A percentile compares a stretch with the other conserved stretches of the same genome.
Evolutionary conservation across 2,329 filamentous ascomycete species (phyloP).

Genomic region (Cladosporium sp.): DNA sequence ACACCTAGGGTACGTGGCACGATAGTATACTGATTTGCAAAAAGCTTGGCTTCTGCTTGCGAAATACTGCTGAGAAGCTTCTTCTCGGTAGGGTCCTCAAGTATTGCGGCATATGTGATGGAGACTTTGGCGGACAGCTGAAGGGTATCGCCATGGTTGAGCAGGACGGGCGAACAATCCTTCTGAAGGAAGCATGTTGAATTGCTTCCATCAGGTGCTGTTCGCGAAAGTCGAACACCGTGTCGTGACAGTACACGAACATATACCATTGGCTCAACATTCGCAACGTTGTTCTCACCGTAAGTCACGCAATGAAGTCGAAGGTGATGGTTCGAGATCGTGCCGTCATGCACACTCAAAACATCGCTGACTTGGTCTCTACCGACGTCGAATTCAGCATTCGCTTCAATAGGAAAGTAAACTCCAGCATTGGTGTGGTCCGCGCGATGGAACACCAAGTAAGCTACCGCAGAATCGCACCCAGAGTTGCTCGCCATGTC

Average conservation of each 20-base stretch:
- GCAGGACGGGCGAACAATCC: constrained; percentile 30
- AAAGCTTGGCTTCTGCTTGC: constrained; percentile 29
- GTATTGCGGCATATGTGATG: constrained; percentile 23
- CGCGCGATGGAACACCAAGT: neutral
- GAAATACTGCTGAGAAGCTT: neutral
- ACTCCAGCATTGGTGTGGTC: neutral
- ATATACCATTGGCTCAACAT: constrained; percentile 45
- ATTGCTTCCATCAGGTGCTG: neutral
- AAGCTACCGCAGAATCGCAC: neutral
- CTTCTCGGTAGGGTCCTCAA: neutral
- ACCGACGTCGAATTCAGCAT: constrained; percentile 29
- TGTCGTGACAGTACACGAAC: constrained; percentile 44
- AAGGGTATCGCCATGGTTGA: constrained; percentile 42
- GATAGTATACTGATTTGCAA: constrained; percentile 47
- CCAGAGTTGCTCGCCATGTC: neutral
- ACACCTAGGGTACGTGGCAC: constrained; percentile 49
- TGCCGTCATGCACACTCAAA: constrained; percentile 26
- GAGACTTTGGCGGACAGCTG: constrained; percentile 27
- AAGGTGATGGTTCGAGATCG: constrained; percentile 45
- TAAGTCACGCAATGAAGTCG: constrained; percentile 45
- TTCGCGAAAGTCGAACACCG: constrained; percentile 25
- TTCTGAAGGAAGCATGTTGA: constrained; percentile 7
- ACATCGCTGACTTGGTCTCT: constrained; percentile 22
- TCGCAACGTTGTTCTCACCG: constrained; percentile 33
- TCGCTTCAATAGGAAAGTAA: constrained; percentile 6